Evolutionary conservation across 106 monocot species (phyloP).

Genomic region (Acorus calamus): DNA sequence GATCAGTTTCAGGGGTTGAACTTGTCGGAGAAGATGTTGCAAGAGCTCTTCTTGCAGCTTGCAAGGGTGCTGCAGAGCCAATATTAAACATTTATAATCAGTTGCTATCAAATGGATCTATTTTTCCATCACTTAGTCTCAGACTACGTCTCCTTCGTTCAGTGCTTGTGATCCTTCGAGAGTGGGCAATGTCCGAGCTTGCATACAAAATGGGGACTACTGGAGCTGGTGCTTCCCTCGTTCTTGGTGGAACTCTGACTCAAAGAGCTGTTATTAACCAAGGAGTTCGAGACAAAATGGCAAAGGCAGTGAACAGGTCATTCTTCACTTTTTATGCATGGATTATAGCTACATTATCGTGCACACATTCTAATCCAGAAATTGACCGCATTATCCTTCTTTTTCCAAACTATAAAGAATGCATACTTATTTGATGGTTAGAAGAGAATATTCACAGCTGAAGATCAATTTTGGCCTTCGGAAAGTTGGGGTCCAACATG

Average conservation of each 20-base stretch:
- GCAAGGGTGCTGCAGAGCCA: conserved; percentile 61
- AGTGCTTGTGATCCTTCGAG: conserved; percentile 65
- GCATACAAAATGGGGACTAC: conserved; percentile 34
- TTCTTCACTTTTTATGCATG: neutral
- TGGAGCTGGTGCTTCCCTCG: conserved; percentile 37
- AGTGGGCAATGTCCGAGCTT: conserved; percentile 62
- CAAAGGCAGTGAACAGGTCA: conserved; percentile 79
- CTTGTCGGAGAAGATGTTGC: conserved; percentile 90
- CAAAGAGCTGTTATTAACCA: conserved; percentile 33
- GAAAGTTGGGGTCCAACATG: too few relatives aligned
- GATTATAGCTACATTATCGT: too few relatives aligned
- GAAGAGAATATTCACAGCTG: too few relatives aligned
- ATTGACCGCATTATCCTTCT: neutral
- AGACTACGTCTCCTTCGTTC: conserved; percentile 76
- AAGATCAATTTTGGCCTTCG: too few relatives aligned
- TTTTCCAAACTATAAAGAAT: neutral
- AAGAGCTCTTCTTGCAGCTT: conserved; percentile 80
- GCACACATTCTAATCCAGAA: too few relatives aligned
- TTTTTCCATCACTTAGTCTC: conserved; percentile 52
- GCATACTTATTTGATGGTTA: too few relatives aligned
- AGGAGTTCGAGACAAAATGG: conserved; percentile 76
- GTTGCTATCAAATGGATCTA: conserved; percentile 58
- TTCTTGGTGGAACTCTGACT: conserved; percentile 27
- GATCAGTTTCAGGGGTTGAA: conserved; percentile 49
- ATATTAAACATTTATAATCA: conserved; percentile 76